Conservation (phyloP, 495 filamentous ascomycete species). For the Hyaloscypha hepaticicola region DNA sequence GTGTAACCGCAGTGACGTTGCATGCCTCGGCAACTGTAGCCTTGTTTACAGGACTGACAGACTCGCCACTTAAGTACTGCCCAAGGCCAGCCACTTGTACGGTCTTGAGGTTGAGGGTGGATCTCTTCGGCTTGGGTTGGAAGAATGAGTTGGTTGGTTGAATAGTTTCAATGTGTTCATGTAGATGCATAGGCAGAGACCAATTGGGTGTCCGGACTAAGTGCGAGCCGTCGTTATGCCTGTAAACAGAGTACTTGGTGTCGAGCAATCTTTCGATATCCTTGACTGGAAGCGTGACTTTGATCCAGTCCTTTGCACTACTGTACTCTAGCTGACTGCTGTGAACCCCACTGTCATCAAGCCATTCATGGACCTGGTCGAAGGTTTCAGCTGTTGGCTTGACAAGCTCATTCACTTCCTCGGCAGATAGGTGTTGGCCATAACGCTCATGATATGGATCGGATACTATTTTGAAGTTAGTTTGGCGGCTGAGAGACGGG, state of each 20-base stretch:
- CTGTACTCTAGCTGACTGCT: constrained; percentile 38
- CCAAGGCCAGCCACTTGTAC: not conserved
- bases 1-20: constrained; percentile 16
- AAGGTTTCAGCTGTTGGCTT: constrained; percentile 40
- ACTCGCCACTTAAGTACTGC: not conserved
- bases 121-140: constrained; percentile 22
- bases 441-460: constrained; percentile 41
- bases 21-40: not conserved
- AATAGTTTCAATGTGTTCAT: constrained; percentile 58
- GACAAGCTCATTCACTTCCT: constrained; percentile 29
- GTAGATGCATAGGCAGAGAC: constrained; percentile 53
- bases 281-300: constrained; percentile 49
- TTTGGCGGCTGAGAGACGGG: not conserved
- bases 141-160: constrained; percentile 67
- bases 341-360: constrained; percentile 47
- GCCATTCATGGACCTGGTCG: constrained; percentile 44
- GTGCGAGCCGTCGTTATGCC: constrained; percentile 40
- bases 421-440: constrained; percentile 43
- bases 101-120: constrained; percentile 6
- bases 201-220: constrained; percentile 42
- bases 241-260: constrained; percentile 57
- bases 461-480: constrained; percentile 29
- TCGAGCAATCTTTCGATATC: constrained; percentile 56
- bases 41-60: not conserved
- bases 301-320: constrained; percentile 45